Percentiles rank a stretch among this genome's conserved stretches.
phyloP scores from a whole-genome alignment of 2,329 filamentous ascomycete species.

The Akanthomyces dipterigenus region DNA sequence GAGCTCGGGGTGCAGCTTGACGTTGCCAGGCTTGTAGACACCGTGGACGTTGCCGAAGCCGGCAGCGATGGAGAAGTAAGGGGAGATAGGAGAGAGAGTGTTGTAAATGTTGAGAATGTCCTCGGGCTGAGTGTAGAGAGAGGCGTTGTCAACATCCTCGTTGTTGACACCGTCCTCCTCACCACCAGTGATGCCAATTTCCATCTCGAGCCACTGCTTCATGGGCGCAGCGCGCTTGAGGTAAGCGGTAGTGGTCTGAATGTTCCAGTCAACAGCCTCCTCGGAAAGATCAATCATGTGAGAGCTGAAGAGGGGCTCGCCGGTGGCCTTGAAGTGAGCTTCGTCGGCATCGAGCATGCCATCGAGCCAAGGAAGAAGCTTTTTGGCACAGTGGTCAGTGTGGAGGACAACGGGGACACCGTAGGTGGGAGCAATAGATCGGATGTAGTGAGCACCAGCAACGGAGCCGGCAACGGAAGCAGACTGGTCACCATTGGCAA shows the following conservation, averaged over 20 bases:
- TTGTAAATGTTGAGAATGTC: constrained; percentile 91
- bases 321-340: constrained; percentile 86
- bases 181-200: constrained; percentile 79
- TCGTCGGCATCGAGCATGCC: constrained; percentile 94
- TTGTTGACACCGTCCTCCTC: constrained; percentile 99
- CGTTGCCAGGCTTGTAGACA: constrained; percentile 97
- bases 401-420: constrained; percentile 87
- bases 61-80: constrained; percentile 96
- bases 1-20: constrained; percentile 92
- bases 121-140: constrained; percentile 95
- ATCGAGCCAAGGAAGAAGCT: constrained; percentile 96
- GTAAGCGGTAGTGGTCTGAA: constrained; percentile 86
- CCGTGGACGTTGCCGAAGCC: constrained; percentile 99
- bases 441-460: constrained; percentile 90
- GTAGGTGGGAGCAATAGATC: constrained; percentile 78
- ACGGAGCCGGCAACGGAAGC: constrained; percentile 84
- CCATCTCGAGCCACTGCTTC: constrained; percentile 99
- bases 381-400: constrained; percentile 99
- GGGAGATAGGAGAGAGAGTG: constrained; percentile 75
- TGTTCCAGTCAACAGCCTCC: constrained; percentile 85
- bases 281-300: constrained; percentile 99
- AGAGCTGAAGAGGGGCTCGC: constrained; percentile 86
- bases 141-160: constrained; percentile 93
- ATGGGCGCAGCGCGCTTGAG: constrained; percentile 89
- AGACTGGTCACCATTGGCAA: constrained; percentile 72